phyloP scores from a whole-genome alignment of 805 yeast genomes.

The Kodamaea hsintzibuensis region DNA sequence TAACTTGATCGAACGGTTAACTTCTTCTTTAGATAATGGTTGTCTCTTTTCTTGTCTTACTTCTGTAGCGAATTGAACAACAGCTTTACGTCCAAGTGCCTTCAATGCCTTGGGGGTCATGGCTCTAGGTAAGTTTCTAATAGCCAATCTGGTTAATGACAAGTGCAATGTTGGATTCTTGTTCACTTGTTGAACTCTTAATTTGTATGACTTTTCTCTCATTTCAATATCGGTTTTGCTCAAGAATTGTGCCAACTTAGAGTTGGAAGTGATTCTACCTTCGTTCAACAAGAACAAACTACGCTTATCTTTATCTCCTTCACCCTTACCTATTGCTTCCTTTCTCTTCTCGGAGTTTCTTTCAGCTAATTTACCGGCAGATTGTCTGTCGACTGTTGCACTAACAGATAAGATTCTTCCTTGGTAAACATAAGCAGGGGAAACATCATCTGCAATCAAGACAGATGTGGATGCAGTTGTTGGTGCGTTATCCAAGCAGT shows the following conservation, averaged over 20 bases:
- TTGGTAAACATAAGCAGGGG: conserved; percentile 84
- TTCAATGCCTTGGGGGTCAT: conserved; percentile 87
- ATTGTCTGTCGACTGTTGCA: conserved; percentile 82
- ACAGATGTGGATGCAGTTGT: conserved; percentile 59
- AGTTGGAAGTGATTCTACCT: conserved; percentile 82
- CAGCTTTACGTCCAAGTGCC: conserved; percentile 90
- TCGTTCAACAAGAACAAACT: conserved; percentile 85
- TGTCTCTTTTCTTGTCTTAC: conserved; percentile 75
- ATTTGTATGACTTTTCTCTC: conserved; percentile 81
- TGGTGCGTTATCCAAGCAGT: conserved; percentile 80
- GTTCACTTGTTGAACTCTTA: conserved; percentile 86
- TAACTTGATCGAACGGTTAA: conserved; percentile 71
- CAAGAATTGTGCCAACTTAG: conserved; percentile 72
- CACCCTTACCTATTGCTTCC: conserved; percentile 76
- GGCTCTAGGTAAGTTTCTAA: conserved; percentile 90
- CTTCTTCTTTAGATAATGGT: conserved; percentile 86
- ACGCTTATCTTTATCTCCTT: conserved; percentile 79
- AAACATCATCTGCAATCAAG: conserved; percentile 88
- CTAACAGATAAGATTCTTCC: conserved; percentile 86
- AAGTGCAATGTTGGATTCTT: conserved; percentile 90
- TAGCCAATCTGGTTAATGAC: conserved; percentile 92
- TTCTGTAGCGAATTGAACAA: conserved; percentile 91
- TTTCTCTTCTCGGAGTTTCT: conserved; percentile 72
- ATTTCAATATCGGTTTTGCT: conserved; percentile 76
- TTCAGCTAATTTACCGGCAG: conserved; percentile 74